A percentile compares a stretch with the other conserved stretches of the same genome.
Conservation (phyloP, 164 flowering plant genomes). For the Piper betle region DNA sequence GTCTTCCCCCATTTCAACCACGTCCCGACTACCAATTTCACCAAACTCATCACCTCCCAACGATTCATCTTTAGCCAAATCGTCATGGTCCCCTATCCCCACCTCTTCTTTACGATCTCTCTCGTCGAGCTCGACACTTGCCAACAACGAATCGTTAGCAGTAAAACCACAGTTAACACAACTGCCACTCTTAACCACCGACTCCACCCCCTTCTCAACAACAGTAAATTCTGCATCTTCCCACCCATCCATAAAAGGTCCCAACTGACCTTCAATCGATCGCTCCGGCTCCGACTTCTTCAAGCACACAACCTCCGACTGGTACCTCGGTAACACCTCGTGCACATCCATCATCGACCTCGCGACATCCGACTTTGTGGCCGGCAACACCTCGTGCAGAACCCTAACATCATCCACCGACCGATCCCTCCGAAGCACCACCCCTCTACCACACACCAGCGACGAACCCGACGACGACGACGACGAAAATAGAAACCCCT, state of each 20-base stretch:
- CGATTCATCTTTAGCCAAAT: no score
- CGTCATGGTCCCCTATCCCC: no score
- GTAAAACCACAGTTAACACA: constrained; percentile 14
- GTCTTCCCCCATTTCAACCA: no score
- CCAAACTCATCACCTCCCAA: no score
- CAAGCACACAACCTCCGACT: constrained; percentile 31
- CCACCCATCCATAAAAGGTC: constrained; percentile 9
- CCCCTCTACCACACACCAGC: constrained; percentile 11
- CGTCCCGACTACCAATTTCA: no score
- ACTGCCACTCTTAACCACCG: constrained; percentile 8
- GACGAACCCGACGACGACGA: constrained; percentile 18
- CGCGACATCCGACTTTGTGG: constrained; percentile 31
- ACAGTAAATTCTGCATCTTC: constrained; percentile 38
- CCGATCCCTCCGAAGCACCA: constrained; percentile 22
- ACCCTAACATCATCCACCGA: constrained; percentile 52
- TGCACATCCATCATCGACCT: constrained; percentile 13
- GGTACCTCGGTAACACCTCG: constrained; percentile 23
- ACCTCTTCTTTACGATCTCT: no score
- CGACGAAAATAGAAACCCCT: constrained; percentile 1
- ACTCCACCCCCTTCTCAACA: constrained; percentile 48
- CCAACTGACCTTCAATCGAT: constrained; percentile 13
- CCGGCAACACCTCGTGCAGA: constrained; percentile 68
- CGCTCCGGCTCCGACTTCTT: constrained; percentile 32
- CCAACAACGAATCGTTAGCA: constrained; percentile 8
- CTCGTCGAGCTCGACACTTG: constrained; percentile 20